Percentiles rank a stretch among this genome's conserved stretches.
Conservation (phyloP, 805 yeast genomes). For the Cyberlindnera samutprakarnensis region DNA sequence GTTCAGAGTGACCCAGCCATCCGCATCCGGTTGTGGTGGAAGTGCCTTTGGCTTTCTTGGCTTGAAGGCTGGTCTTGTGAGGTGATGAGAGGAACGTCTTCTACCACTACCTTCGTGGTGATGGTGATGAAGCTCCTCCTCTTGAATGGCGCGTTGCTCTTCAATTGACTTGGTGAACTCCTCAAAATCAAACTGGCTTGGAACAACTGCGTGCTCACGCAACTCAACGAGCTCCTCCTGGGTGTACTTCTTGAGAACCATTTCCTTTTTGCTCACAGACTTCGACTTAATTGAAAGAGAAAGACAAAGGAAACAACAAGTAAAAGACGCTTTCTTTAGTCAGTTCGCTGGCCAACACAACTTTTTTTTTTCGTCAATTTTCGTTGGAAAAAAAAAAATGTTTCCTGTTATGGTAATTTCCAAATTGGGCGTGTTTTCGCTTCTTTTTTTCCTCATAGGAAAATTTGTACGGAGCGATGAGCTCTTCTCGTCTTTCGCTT, state of each 20-base stretch:
- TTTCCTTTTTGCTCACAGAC: too few relatives aligned
- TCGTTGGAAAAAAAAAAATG: too few relatives aligned
- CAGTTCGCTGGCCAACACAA: too few relatives aligned
- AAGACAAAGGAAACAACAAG: too few relatives aligned
- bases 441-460: too few relatives aligned
- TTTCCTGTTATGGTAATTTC: too few relatives aligned
- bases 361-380: too few relatives aligned
- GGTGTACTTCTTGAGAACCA: slow-evolving; percentile 49
- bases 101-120: slow-evolving; percentile 23
- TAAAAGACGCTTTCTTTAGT: too few relatives aligned
- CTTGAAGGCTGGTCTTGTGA: slow-evolving; percentile 41
- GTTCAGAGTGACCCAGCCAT: slow-evolving; percentile 73
- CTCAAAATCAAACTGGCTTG: slow-evolving; percentile 55
- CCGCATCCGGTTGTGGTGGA: slow-evolving; percentile 52
- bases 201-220: slow-evolving; percentile 49
- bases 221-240: slow-evolving; percentile 59
- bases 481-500: too few relatives aligned
- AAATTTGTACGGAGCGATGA: too few relatives aligned
- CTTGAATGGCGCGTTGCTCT: slow-evolving; percentile 46
- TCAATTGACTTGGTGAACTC: slow-evolving; percentile 62
- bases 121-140: slow-evolving; percentile 17
- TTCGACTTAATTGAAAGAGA: too few relatives aligned
- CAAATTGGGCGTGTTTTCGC: too few relatives aligned
- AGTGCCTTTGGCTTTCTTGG: slow-evolving; percentile 22
- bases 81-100: slow-evolving; percentile 48